phyloP scores from a whole-genome alignment of 2,329 filamentous ascomycete genomes.

The Apiospora aurea region DNA sequence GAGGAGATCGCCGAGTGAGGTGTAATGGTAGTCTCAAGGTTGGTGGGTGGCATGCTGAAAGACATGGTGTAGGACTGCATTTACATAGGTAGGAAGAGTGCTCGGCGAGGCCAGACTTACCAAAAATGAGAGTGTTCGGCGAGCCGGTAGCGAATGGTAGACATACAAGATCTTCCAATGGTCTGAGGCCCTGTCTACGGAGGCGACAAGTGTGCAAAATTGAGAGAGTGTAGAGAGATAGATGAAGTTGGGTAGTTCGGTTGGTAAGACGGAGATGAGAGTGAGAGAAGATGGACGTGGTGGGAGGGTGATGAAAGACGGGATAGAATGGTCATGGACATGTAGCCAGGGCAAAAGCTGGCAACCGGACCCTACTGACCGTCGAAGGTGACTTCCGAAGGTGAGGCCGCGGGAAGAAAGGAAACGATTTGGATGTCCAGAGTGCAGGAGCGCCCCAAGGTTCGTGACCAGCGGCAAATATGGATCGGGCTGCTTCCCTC shows the following conservation, averaged over 20 bases:
- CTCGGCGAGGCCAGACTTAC: constrained; percentile 31
- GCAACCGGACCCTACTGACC: neutral
- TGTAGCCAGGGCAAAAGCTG: neutral
- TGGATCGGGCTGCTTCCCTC: neutral
- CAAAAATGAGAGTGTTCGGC: constrained; percentile 36
- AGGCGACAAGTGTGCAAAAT: constrained; percentile 33
- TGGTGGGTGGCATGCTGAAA: neutral
- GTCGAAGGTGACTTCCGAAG: neutral
- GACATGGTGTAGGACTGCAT: neutral
- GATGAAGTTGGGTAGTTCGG: constrained; percentile 20
- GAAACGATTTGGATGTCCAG: neutral
- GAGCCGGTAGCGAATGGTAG: constrained; percentile 46
- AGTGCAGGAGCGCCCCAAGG: constrained; percentile 6
- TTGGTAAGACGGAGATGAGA: constrained; percentile 15
- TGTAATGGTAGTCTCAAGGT: neutral
- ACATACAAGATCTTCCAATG: constrained; percentile 47
- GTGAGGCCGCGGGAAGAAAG: neutral
- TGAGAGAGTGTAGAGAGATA: neutral
- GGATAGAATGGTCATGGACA: neutral
- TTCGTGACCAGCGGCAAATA: neutral
- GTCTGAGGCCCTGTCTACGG: constrained; percentile 34
- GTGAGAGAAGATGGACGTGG: constrained; percentile 10
- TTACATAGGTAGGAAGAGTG: neutral
- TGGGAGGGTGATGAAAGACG: neutral
- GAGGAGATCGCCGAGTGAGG: neutral